phyloP scores from a whole-genome alignment of 2,329 filamentous ascomycete genomes.

The Botryosphaeria dothidea region DNA sequence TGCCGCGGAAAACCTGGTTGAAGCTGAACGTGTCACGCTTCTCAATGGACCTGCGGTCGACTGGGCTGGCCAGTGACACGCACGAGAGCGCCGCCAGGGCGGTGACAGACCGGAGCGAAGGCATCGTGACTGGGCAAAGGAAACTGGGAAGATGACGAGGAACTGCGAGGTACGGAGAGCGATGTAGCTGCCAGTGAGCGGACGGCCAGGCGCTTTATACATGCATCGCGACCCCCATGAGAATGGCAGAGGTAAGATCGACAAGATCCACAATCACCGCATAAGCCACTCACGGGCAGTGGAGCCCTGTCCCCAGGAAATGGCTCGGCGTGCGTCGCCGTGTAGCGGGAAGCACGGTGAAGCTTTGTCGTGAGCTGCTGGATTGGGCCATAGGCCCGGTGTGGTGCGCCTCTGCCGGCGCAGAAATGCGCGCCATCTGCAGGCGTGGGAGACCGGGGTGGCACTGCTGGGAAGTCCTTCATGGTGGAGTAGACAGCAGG shows the following conservation, averaged over 20 bases:
- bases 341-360: background rate
- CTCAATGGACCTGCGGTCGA: constrained; percentile 31
- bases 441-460: background rate
- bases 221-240: background rate
- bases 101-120: constrained; percentile 33
- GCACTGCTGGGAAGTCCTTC: background rate
- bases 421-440: background rate
- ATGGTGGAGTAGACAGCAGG: background rate
- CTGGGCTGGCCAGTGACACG: constrained; percentile 31
- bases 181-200: background rate
- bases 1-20: constrained; percentile 32
- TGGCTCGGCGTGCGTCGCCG: background rate
- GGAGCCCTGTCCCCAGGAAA: constrained; percentile 16
- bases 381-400: background rate
- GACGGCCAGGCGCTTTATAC: background rate
- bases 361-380: constrained; percentile 6
- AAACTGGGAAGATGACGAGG: constrained; percentile 20
- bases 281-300: constrained; percentile 11
- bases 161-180: constrained; percentile 19
- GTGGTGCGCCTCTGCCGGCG: background rate
- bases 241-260: constrained; percentile 16
- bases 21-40: constrained; percentile 36
- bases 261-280: constrained; percentile 16
- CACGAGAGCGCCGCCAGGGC: constrained; percentile 33
- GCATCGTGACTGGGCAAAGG: constrained; percentile 28